Conservation (phyloP, 306 rosid genomes). For the Adenanthera pavonina region DNA sequence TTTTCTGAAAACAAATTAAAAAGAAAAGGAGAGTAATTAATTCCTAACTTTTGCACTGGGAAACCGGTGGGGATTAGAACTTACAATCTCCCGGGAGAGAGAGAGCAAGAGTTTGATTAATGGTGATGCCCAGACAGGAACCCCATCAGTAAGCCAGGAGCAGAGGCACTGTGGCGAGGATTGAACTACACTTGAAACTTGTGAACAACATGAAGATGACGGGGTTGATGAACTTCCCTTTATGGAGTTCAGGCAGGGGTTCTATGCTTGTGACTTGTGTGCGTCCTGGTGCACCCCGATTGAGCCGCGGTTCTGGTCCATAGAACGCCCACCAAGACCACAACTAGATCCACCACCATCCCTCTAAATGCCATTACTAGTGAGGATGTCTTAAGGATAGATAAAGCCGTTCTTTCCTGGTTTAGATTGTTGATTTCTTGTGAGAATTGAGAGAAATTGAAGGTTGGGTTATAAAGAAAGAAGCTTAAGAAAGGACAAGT, state of each 20-base stretch:
- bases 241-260: constrained; percentile 65
- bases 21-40: background rate
- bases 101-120: constrained; percentile 66
- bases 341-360: constrained; percentile 38
- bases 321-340: constrained; percentile 37
- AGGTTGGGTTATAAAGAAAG: constrained; percentile 34
- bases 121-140: constrained; percentile 55
- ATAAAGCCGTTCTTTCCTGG: background rate
- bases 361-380: constrained; percentile 45
- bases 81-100: constrained; percentile 68
- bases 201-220: constrained; percentile 70
- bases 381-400: no score
- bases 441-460: constrained; percentile 1
- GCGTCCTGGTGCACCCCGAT: constrained; percentile 55
- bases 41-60: constrained; percentile 56
- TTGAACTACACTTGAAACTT: constrained; percentile 61
- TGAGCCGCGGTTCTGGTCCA: constrained; percentile 55
- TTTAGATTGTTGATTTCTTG: background rate
- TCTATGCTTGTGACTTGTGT: constrained; percentile 38
- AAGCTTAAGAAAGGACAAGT: constrained; percentile 35
- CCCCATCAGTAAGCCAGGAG: constrained; percentile 57
- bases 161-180: constrained; percentile 78
- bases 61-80: constrained; percentile 58
- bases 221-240: constrained; percentile 70
- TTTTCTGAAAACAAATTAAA: background rate